Base-by-base conservation (phyloP, 2,329 filamentous ascomycete genomes). In the Penicillium brevicompactum region DNA sequence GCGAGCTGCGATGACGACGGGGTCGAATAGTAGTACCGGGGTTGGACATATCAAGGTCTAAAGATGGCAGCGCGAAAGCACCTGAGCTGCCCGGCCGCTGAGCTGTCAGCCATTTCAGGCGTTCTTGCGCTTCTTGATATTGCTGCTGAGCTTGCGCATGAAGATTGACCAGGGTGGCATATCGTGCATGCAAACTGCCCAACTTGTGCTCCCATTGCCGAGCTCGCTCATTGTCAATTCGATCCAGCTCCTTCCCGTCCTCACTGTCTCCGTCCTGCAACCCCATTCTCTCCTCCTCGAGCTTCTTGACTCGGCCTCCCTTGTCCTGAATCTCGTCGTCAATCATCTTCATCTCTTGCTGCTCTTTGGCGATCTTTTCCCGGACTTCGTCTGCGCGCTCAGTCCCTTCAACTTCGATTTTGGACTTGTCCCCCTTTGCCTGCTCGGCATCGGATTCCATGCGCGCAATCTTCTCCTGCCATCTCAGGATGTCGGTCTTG, bases 291-390 rank as follows among this genome's bases (percentile, higher is more conserved):
- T 85, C 80, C 55, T 84, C 81, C 66, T 88, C 84, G 6, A 87
- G 73, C 37, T 80, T 77, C 72, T 87, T 86, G 70, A 87, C 82
- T 46, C 84, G 80, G 3, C 77, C 78, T 22, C 82, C 83, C 61
- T 83, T 86, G 59, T 85, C 80, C 57, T 82, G 82, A 46, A 87
- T 83, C 50, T 84, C 81, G 41, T 87, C 85, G 53, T 88, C 85
- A 38, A 87, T 74, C 6, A 70, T 65, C 59, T 82, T 86, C 72
- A 86, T 82, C 11, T 76, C 72, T 7, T 66, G 61, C 54, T 79
- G 76, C 57, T 80, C 77, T 47, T 76, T 71, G 16, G 74, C 69
- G 49, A 80, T 77, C 63, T 78, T 78, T 53, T 72, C 65, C 40
- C 74, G 72, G 41, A 78, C 65, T 52, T 79, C 76, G 31, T 72